Evolutionary conservation across 164 flowering plant genomes (phyloP).

Genomic region (Nymphaea thermarum): DNA sequence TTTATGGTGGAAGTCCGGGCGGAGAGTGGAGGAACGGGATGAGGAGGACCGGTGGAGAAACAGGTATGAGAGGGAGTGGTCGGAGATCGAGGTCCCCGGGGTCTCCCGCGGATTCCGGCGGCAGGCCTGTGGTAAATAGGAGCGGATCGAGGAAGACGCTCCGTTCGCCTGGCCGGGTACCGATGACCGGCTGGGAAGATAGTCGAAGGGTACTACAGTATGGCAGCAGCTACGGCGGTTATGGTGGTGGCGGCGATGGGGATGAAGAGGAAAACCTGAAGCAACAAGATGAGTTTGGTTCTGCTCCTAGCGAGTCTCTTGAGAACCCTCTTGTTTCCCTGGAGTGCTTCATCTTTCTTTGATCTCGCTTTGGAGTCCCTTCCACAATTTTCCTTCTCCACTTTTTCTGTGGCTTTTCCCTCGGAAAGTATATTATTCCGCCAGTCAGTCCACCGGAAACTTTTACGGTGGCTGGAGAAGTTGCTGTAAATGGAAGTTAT

Average conservation of each 20-base stretch:
- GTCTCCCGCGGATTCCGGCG: background rate
- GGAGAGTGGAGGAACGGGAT: background rate
- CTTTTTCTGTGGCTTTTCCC: background rate
- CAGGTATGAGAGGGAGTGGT: background rate
- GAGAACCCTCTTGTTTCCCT: constrained; percentile 59
- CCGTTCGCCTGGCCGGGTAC: background rate
- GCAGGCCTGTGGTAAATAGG: background rate
- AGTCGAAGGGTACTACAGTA: background rate
- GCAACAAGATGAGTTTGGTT: background rate
- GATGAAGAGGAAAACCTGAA: too few relatives aligned
- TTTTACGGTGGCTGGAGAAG: background rate
- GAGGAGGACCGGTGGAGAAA: background rate
- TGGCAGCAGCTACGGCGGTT: background rate
- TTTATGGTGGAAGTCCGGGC: background rate
- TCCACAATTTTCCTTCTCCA: background rate
- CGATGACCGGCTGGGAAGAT: background rate
- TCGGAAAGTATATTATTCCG: background rate
- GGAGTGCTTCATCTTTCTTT: constrained; percentile 58
- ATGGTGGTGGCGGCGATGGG: constrained; percentile 9
- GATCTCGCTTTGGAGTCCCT: background rate
- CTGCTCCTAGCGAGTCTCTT: constrained; percentile 26
- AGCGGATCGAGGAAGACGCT: background rate
- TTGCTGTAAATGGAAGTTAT: too few relatives aligned
- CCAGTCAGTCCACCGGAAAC: background rate
- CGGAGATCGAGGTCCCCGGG: background rate